Percentiles rank a stretch among this genome's conserved stretches.
Evolutionary conservation across 2,329 filamentous ascomycete species (phyloP).

Genomic region (Pestalotiopsis sp.): DNA sequence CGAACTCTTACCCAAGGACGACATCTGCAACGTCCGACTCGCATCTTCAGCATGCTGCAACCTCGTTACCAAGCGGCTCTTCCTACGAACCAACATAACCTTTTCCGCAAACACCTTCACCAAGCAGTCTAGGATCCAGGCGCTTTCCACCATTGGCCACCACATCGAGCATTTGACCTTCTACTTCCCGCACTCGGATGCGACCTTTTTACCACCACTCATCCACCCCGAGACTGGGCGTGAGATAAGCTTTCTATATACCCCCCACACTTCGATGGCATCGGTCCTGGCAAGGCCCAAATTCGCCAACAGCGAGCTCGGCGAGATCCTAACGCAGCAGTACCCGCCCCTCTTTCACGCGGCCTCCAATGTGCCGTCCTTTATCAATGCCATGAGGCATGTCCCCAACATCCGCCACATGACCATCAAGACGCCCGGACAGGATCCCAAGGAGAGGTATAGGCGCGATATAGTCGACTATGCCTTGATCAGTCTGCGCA

Average conservation of each 20-base stretch:
- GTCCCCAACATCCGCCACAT: conserved; percentile 74
- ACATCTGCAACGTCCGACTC: conserved; percentile 64
- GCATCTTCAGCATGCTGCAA: conserved; percentile 73
- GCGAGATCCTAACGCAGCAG: conserved; percentile 80
- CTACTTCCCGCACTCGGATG: conserved; percentile 72
- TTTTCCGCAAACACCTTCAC: conserved; percentile 79
- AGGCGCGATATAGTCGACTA: conserved; percentile 83
- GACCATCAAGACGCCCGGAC: conserved; percentile 75
- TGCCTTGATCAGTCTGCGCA: conserved; percentile 82
- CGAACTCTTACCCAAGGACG: conserved; percentile 49
- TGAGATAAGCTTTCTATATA: conserved; percentile 82
- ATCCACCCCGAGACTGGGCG: conserved; percentile 76
- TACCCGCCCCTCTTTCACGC: conserved; percentile 90
- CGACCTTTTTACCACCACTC: conserved; percentile 83
- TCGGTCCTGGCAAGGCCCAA: conserved; percentile 69
- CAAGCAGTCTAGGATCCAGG: conserved; percentile 71
- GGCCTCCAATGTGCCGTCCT: conserved; percentile 83
- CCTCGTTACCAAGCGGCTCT: conserved; percentile 70
- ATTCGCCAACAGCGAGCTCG: conserved; percentile 79
- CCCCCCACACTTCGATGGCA: conserved; percentile 70
- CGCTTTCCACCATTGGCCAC: conserved; percentile 76
- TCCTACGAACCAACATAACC: conserved; percentile 69
- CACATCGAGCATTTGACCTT: conserved; percentile 81
- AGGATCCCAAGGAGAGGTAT: conserved; percentile 70
- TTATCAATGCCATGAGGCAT: conserved; percentile 73